Conservation (phyloP, 2,329 filamentous ascomycete genomes). For the Septoria linicola region DNA sequence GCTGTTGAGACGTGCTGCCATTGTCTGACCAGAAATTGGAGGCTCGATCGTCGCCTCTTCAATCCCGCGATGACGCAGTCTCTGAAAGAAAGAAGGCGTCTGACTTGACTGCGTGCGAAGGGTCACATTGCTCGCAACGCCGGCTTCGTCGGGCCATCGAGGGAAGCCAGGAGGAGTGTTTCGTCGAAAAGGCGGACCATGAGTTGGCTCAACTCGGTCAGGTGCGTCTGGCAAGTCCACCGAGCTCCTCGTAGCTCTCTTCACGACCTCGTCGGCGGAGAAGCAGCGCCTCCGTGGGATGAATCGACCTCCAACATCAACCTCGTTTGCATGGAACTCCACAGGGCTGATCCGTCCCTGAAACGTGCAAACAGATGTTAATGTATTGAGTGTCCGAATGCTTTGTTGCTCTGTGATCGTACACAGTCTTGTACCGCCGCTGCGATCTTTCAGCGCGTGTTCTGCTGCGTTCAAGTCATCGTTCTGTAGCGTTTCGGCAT, state of each 20-base stretch:
- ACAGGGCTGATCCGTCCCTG: constrained; percentile 13
- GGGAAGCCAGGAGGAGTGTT: constrained; percentile 34
- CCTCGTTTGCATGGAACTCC: not conserved
- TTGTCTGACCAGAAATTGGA: no score
- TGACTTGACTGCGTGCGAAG: not conserved
- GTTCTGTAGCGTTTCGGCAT: constrained; percentile 17
- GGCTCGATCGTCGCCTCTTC: no score
- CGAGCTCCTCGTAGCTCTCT: constrained; percentile 1
- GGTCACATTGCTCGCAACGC: not conserved
- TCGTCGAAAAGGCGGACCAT: constrained; percentile 26
- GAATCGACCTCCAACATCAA: not conserved
- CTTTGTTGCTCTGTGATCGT: constrained; percentile 48
- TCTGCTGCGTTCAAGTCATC: not conserved
- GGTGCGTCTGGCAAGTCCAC: constrained; percentile 4
- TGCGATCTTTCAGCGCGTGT: constrained; percentile 22
- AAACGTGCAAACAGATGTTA: constrained; percentile 31
- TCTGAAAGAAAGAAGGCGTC: not conserved
- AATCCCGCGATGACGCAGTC: not conserved
- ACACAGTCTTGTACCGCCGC: constrained; percentile 42
- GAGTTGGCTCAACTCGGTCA: constrained; percentile 25
- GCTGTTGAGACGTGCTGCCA: not conserved
- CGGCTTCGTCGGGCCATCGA: constrained; percentile 29
- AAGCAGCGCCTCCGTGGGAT: constrained; percentile 19
- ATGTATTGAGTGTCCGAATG: constrained; percentile 42
- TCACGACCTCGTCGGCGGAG: constrained; percentile 26